Conservation (phyloP, 2,329 filamentous ascomycete species). For the Dissoconium aciculare region DNA sequence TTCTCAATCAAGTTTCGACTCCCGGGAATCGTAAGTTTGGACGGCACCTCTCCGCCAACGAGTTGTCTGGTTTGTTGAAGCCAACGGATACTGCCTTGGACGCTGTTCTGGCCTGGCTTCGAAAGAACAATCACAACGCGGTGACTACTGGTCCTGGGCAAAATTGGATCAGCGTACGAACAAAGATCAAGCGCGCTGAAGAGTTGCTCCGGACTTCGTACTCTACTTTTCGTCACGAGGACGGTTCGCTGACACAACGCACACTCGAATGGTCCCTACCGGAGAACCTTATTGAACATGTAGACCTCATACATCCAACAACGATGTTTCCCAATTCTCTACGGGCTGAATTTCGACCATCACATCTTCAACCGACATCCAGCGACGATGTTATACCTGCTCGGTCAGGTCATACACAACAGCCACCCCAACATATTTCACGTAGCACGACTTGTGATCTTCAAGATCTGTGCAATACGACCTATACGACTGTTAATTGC, state of each 20-base stretch:
- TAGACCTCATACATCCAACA: constrained; percentile 46
- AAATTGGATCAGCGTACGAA: constrained; percentile 32
- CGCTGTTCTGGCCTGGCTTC: constrained; percentile 42
- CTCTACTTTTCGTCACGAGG: constrained; percentile 34
- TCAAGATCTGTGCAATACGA: constrained; percentile 6
- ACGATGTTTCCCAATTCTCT: too few relatives aligned
- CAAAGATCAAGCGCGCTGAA: constrained; percentile 40
- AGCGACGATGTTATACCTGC: too few relatives aligned
- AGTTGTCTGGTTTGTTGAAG: constrained; percentile 40
- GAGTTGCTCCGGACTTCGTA: constrained; percentile 39
- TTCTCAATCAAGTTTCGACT: constrained; percentile 38
- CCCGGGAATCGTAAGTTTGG: constrained; percentile 41
- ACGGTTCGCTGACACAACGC: constrained; percentile 39
- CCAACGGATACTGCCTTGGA: constrained; percentile 38
- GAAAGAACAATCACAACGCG: constrained; percentile 41
- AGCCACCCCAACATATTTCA: constrained; percentile 5
- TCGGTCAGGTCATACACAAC: constrained; percentile 7
- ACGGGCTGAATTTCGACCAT: too few relatives aligned
- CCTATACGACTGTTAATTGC: constrained; percentile 38
- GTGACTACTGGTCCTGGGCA: constrained; percentile 27
- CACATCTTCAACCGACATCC: too few relatives aligned
- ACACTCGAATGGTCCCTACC: constrained; percentile 45
- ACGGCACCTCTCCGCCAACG: constrained; percentile 34
- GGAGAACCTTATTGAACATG: constrained; percentile 41
- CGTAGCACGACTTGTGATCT: too few relatives aligned